Conservation (phyloP, 164 flowering plant genomes). For the Kingdonia uniflora region DNA sequence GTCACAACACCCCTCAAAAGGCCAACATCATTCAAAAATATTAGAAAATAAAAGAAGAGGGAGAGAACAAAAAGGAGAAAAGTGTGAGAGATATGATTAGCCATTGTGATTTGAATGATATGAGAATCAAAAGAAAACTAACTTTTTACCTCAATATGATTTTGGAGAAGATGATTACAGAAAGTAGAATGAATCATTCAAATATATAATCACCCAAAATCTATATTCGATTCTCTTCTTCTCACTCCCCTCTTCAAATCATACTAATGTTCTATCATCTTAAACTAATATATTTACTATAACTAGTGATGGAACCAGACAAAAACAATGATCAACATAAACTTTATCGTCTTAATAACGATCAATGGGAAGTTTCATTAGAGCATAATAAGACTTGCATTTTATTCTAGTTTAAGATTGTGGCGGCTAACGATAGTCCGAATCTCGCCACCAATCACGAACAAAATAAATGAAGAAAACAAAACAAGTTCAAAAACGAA, state of each 20-base stretch:
- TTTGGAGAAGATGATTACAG: not conserved
- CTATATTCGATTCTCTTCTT: too few relatives aligned
- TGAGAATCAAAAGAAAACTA: not conserved
- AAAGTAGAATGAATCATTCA: not conserved
- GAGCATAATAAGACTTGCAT: too few relatives aligned
- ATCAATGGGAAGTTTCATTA: too few relatives aligned
- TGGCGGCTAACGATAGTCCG: slow-evolving; percentile 22
- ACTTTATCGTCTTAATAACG: too few relatives aligned
- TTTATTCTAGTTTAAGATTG: slow-evolving; percentile 20
- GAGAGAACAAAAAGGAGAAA: not conserved
- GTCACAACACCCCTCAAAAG: slow-evolving; percentile 21
- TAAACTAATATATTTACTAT: too few relatives aligned
- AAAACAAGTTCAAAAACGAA: not conserved
- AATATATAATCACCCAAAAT: not conserved
- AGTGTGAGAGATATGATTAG: not conserved
- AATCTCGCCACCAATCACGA: slow-evolving; percentile 29
- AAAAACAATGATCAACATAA: too few relatives aligned
- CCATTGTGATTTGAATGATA: not conserved
- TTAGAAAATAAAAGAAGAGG: not conserved
- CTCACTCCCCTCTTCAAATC: not conserved
- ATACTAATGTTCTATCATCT: too few relatives aligned
- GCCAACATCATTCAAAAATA: slow-evolving; percentile 21
- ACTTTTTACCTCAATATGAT: not conserved
- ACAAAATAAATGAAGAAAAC: not conserved
- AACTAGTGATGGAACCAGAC: too few relatives aligned